Conservation (phyloP, 768 basidiomycete genomes). For the Suillus weaverae region DNA sequence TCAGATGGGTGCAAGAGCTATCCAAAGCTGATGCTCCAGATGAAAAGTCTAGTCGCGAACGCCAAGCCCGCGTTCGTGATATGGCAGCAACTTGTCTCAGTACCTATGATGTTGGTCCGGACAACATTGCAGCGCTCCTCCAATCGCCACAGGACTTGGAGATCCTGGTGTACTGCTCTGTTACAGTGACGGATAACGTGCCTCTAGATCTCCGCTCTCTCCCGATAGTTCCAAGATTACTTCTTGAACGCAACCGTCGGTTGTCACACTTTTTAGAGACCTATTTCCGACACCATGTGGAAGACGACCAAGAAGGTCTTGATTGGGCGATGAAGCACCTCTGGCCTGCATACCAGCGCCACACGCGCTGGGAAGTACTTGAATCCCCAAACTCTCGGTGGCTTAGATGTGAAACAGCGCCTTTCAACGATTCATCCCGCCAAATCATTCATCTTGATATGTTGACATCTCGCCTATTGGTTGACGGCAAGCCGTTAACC, state of each 20-base stretch:
- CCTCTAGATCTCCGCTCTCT: constrained; percentile 13
- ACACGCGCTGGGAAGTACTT: constrained; percentile 25
- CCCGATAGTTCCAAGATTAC: constrained; percentile 15
- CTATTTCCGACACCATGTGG: constrained; percentile 16
- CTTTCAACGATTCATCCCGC: constrained; percentile 8
- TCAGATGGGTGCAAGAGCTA: constrained; percentile 39
- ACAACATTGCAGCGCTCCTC: constrained; percentile 15
- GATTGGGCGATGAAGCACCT: constrained; percentile 28
- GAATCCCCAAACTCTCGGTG: constrained; percentile 27
- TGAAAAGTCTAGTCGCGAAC: constrained; percentile 2
- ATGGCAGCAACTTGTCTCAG: constrained; percentile 22
- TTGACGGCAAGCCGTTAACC: constrained; percentile 42
- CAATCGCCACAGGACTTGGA: constrained; percentile 23
- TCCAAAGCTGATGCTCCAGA: constrained; percentile 7
- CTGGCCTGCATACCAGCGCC: constrained; percentile 33
- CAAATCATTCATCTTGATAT: constrained; percentile 42
- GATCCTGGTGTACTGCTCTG: constrained; percentile 33
- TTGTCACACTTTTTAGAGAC: constrained; percentile 31
- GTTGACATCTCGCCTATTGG: constrained; percentile 39
- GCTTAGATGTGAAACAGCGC: constrained; percentile 26
- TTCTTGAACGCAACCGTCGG: constrained; percentile 34
- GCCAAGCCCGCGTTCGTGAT: constrained; percentile 17
- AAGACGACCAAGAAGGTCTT: constrained; percentile 22
- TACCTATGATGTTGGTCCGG: constrained; percentile 29
- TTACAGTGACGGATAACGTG: constrained; percentile 33